Evolutionary conservation across 2,329 filamentous ascomycete species (phyloP).

Genomic region (Scopulariopsis brevicaulis): DNA sequence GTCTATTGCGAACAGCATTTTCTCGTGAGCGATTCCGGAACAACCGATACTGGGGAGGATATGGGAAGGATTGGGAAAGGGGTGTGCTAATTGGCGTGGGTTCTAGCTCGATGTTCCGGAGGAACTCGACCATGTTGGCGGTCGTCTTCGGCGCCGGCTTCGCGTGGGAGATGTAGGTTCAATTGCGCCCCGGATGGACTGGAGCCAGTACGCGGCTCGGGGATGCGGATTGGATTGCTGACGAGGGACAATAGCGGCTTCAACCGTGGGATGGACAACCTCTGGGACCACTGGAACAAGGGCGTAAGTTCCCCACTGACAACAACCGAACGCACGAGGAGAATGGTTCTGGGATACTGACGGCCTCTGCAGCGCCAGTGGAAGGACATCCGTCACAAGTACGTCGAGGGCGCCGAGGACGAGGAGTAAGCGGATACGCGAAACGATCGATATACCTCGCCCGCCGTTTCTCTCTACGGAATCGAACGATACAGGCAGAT

Average conservation of each 20-base stretch:
- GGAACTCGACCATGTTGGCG: slow-evolving; percentile 79
- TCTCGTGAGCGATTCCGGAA: neutral
- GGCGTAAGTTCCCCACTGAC: slow-evolving; percentile 54
- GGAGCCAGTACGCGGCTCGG: neutral
- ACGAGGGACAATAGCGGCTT: slow-evolving; percentile 52
- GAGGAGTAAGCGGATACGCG: slow-evolving; percentile 25
- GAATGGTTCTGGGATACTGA: slow-evolving; percentile 5
- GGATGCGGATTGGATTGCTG: slow-evolving; percentile 1
- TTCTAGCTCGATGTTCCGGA: slow-evolving; percentile 68
- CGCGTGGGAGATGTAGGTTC: slow-evolving; percentile 79
- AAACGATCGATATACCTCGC: neutral
- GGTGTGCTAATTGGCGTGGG: neutral
- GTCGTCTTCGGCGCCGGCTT: slow-evolving; percentile 83
- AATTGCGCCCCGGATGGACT: slow-evolving; percentile 3
- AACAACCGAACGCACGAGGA: neutral
- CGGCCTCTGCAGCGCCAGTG: slow-evolving; percentile 71
- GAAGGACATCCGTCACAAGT: slow-evolving; percentile 96
- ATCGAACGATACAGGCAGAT: neutral
- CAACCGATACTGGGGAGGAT: neutral
- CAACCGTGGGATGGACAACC: slow-evolving; percentile 67
- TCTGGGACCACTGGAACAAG: slow-evolving; percentile 87
- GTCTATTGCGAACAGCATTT: neutral
- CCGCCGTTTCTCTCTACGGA: neutral
- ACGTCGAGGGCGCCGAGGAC: slow-evolving; percentile 60
- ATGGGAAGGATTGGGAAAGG: neutral